Evolutionary conservation across 768 basidiomycete genomes (phyloP).

Genomic region (Rhizopogon salebrosus): DNA sequence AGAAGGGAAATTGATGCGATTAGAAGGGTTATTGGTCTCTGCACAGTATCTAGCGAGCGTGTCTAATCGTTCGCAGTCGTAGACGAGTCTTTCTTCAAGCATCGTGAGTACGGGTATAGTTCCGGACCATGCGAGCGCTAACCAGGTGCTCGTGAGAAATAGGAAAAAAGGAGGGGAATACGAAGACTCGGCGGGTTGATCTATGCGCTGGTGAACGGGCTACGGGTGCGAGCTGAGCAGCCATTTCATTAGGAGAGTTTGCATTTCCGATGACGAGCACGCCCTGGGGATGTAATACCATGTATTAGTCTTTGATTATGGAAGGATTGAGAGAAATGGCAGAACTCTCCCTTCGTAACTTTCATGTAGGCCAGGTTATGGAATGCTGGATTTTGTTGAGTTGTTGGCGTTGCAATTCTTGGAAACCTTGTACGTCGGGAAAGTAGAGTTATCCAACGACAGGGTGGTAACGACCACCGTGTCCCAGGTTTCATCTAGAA

Average conservation of each 20-base stretch:
- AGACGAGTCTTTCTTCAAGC: slow-evolving; percentile 27
- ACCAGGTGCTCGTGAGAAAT: slow-evolving; percentile 44
- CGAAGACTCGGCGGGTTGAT: slow-evolving; percentile 37
- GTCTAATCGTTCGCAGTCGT: slow-evolving; percentile 32
- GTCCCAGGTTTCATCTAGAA: slow-evolving; percentile 39
- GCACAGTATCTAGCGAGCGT: slow-evolving; percentile 16
- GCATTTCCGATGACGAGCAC: slow-evolving; percentile 46
- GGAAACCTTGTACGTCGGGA: slow-evolving; percentile 39
- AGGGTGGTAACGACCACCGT: slow-evolving; percentile 42
- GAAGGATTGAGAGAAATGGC: not conserved
- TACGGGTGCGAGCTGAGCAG: slow-evolving; percentile 37
- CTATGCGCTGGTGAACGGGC: slow-evolving; percentile 39
- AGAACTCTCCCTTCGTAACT: slow-evolving; percentile 31
- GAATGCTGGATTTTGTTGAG: slow-evolving; percentile 38
- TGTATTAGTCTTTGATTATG: not conserved
- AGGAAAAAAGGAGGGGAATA: slow-evolving; percentile 44
- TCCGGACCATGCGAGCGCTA: slow-evolving; percentile 37
- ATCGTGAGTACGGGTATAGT: slow-evolving; percentile 30
- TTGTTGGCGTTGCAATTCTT: slow-evolving; percentile 24
- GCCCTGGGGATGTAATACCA: slow-evolving; percentile 24
- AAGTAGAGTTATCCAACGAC: slow-evolving; percentile 42
- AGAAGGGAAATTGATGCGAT: slow-evolving; percentile 21
- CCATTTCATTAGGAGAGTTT: slow-evolving; percentile 50
- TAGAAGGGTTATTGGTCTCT: slow-evolving; percentile 18
- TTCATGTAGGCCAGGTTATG: slow-evolving; percentile 31